phyloP scores from a whole-genome alignment of 768 basidiomycete genomes.

The Pholiota molesta region DNA sequence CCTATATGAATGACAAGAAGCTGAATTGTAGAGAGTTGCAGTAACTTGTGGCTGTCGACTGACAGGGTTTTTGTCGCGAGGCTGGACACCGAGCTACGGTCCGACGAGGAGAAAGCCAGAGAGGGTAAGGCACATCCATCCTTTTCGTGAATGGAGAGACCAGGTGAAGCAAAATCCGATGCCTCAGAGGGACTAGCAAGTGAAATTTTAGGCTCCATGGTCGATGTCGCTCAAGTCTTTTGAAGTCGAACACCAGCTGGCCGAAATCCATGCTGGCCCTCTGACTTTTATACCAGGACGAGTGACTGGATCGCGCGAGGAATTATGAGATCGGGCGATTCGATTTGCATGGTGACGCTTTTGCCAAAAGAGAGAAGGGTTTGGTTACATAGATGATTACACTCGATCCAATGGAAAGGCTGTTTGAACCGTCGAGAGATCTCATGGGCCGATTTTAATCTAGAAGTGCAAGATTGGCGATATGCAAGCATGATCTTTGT shows the following conservation, averaged over 20 bases:
- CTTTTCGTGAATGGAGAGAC: conserved; percentile 12
- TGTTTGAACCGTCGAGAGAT: conserved; percentile 26
- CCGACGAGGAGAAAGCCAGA: conserved; percentile 13
- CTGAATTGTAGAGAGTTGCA: conserved; percentile 52
- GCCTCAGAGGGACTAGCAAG: conserved; percentile 13
- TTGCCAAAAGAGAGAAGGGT: conserved; percentile 30
- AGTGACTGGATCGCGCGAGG: conserved; percentile 26
- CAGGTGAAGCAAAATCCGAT: neutral
- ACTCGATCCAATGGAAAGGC: conserved; percentile 23
- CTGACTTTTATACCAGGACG: conserved; percentile 33
- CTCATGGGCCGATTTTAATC: conserved; percentile 30
- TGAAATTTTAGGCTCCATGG: conserved; percentile 16
- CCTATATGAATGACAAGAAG: conserved; percentile 71
- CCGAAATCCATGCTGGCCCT: conserved; percentile 20
- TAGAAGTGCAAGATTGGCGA: conserved; percentile 39
- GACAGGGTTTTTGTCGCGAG: conserved; percentile 32
- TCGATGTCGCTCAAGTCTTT: neutral
- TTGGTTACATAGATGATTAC: conserved; percentile 23
- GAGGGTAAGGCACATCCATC: neutral
- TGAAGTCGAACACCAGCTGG: conserved; percentile 8
- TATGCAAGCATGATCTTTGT: conserved; percentile 22
- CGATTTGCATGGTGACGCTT: conserved; percentile 29
- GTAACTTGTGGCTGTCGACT: conserved; percentile 25
- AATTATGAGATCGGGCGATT: conserved; percentile 29
- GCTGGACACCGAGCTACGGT: conserved; percentile 28